A percentile compares a stretch with the other conserved stretches of the same genome.
phyloP scores from a whole-genome alignment of 225 moss, liverwort and hornwort species.

The Antitrichia curtipendula region DNA sequence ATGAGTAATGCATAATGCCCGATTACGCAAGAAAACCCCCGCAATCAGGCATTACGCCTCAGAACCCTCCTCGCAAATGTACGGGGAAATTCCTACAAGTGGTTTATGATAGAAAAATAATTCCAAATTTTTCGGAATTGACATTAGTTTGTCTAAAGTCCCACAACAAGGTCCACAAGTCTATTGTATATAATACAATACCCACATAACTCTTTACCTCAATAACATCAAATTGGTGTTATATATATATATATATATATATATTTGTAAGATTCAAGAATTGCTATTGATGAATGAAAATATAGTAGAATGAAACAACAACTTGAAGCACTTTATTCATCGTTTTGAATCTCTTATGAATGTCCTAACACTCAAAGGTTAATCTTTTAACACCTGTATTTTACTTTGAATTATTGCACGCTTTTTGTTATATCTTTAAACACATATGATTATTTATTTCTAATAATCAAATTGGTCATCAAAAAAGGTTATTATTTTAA shows the following conservation, averaged over 20 bases:
- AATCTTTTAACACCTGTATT: background rate
- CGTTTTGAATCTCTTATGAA: background rate
- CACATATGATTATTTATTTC: background rate
- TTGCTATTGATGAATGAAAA: accelerated
- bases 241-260: no score
- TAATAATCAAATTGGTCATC: background rate
- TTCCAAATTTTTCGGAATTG: accelerated
- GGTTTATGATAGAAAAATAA: background rate
- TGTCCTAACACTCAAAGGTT: accelerated
- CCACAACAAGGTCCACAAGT: accelerated
- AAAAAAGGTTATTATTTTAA: background rate
- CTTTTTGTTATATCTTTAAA: background rate
- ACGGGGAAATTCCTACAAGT: no score
- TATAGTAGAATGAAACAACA: background rate
- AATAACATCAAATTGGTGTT: background rate
- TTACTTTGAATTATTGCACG: accelerated
- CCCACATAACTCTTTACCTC: accelerated
- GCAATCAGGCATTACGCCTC: no score
- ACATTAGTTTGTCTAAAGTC: background rate
- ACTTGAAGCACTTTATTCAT: background rate
- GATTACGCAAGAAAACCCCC: no score
- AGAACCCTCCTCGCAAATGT: no score
- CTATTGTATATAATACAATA: accelerated
- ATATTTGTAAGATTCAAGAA: background rate
- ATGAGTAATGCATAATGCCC: no score